These are phyloP conservation scores for Fagopyrum tataricum DNA, from an alignment of 148 eudicot species.

Conservation along the genomic window DNA sequence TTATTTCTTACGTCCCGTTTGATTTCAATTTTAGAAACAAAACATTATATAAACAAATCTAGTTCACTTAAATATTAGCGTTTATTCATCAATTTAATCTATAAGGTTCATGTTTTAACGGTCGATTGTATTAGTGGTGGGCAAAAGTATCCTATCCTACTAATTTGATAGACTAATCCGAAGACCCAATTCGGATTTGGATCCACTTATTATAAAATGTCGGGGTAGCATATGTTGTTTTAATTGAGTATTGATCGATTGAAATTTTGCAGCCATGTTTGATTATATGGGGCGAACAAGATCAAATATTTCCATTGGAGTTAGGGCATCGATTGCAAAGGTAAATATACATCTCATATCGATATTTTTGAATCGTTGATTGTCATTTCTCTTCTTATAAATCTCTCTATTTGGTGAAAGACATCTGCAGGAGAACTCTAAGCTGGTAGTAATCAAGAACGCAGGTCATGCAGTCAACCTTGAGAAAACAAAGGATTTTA, in stretches of 20 bases:
- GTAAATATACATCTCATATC: constrained; percentile 19
- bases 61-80: no score
- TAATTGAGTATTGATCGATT: not conserved
- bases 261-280: constrained; percentile 43
- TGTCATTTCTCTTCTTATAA: not conserved
- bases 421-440: constrained; percentile 59
- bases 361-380: not conserved
- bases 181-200: no score
- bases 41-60: no score
- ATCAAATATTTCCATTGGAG: constrained; percentile 66
- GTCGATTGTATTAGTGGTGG: no score
- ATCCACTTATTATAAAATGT: no score
- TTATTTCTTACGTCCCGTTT: no score
- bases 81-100: no score
- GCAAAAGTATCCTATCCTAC: no score
- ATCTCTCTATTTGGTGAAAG: constrained; percentile 18
- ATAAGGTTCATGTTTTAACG: no score
- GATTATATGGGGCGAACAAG: constrained; percentile 82
- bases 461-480: constrained; percentile 86
- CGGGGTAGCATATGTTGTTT: no score
- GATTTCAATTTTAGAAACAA: no score
- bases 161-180: not conserved
- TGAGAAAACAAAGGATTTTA: constrained; percentile 63
- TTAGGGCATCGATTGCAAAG: constrained; percentile 58
- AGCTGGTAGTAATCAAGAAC: constrained; percentile 50